Evolutionary conservation across 139 green algal genomes (phyloP).

Genomic region (Chlamydomonas incerta): DNA sequence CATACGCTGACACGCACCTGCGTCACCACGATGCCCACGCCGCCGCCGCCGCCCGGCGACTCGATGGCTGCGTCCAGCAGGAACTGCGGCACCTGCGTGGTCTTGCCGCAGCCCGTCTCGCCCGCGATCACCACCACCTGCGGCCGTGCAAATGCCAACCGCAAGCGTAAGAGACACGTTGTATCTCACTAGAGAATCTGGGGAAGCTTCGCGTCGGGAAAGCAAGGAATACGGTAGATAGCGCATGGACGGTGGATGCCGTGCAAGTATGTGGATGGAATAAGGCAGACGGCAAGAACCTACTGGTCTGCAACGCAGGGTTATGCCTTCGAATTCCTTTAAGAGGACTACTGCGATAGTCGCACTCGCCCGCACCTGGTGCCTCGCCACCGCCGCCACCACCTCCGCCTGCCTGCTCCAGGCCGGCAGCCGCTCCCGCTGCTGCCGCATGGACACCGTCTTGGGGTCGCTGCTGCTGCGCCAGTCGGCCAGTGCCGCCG

Average conservation of each 20-base stretch:
- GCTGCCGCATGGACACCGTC: neutral
- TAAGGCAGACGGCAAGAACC: too few relatives aligned
- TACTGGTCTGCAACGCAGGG: too few relatives aligned
- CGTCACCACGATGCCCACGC: slow-evolving; percentile 46
- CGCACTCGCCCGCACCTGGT: slow-evolving; percentile 2
- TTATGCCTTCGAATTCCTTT: too few relatives aligned
- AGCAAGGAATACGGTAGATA: too few relatives aligned
- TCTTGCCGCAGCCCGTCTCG: slow-evolving; percentile 89
- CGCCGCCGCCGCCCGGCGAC: slow-evolving; percentile 43
- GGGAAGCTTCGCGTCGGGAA: too few relatives aligned
- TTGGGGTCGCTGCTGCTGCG: neutral
- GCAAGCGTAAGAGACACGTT: too few relatives aligned
- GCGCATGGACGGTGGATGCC: too few relatives aligned
- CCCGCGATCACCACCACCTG: slow-evolving; percentile 70
- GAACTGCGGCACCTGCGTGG: slow-evolving; percentile 83
- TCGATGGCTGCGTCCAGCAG: slow-evolving; percentile 75
- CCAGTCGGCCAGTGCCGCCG: neutral
- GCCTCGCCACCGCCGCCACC: slow-evolving; percentile 7
- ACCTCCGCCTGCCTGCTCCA: slow-evolving; percentile 8
- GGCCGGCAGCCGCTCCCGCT: slow-evolving; percentile 42
- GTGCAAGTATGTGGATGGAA: too few relatives aligned
- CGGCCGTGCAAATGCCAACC: neutral
- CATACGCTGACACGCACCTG: too few relatives aligned
- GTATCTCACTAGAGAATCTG: too few relatives aligned
- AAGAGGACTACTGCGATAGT: too few relatives aligned